A percentile compares a stretch with the other conserved stretches of the same genome.
Conservation (phyloP, 306 rosid species). For the Medicago truncatula region MtrunA17r5.0-ANR NC_053042.1:53664501-53665000, state of each 20-base stretch:
- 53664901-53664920: constrained; percentile 45
- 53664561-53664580: too few relatives aligned
- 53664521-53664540: too few relatives aligned
- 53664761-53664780: constrained; percentile 71
- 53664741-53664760: constrained; percentile 55
- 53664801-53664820: constrained; percentile 13
- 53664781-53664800: constrained; percentile 61
- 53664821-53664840: constrained; percentile 49
- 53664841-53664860: constrained; percentile 57
- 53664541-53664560: too few relatives aligned
- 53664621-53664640: constrained; percentile 29
- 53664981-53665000: constrained; percentile 52
- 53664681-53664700: constrained; percentile 45
- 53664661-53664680: constrained; percentile 59
- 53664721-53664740: constrained; percentile 55
- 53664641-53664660: constrained; percentile 19
- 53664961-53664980: constrained; percentile 49
- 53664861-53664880: constrained; percentile 40
- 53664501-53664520: too few relatives aligned
- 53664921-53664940: constrained; percentile 51
- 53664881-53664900: constrained; percentile 27
- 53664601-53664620: background rate
- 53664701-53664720: constrained; percentile 61
- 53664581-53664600: background rate
- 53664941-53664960: constrained; percentile 52